Evolutionary conservation across 75 land plant species (phyloP).

Genomic region (Sequoiadendron giganteum): DNA sequence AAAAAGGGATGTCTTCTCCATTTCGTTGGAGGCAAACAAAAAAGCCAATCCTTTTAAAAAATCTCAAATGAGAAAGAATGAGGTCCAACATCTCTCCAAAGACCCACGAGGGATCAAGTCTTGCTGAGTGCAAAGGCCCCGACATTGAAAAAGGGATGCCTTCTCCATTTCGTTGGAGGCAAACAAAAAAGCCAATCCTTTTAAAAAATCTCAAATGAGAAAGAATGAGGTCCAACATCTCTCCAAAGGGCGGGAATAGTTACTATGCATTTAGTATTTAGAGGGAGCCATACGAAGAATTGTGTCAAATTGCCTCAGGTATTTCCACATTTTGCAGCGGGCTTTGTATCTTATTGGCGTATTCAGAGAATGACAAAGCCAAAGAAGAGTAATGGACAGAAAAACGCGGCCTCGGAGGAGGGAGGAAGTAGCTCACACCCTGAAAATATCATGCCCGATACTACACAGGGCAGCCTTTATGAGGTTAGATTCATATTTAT

Average conservation of each 20-base stretch:
- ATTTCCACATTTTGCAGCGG: neutral
- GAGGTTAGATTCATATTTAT: neutral
- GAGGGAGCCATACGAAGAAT: neutral
- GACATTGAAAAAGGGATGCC: no score
- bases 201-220: neutral
- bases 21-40: no score
- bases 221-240: neutral
- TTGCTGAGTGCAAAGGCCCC: no score
- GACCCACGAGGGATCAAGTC: no score
- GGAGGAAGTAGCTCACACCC: neutral
- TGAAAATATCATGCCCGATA: neutral
- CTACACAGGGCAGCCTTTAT: neutral
- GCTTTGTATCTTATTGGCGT: neutral
- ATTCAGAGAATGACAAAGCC: neutral
- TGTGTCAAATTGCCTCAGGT: neutral
- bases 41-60: no score
- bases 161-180: no score
- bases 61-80: neutral
- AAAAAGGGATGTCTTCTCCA: no score
- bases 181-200: no score
- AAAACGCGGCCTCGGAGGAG: neutral
- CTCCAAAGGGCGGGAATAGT: neutral
- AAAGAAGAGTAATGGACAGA: neutral
- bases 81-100: neutral
- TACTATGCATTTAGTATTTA: neutral